Evolutionary conservation across 2,329 filamentous ascomycete species (phyloP).

Genomic region (Pyrenophora seminiperda): DNA sequence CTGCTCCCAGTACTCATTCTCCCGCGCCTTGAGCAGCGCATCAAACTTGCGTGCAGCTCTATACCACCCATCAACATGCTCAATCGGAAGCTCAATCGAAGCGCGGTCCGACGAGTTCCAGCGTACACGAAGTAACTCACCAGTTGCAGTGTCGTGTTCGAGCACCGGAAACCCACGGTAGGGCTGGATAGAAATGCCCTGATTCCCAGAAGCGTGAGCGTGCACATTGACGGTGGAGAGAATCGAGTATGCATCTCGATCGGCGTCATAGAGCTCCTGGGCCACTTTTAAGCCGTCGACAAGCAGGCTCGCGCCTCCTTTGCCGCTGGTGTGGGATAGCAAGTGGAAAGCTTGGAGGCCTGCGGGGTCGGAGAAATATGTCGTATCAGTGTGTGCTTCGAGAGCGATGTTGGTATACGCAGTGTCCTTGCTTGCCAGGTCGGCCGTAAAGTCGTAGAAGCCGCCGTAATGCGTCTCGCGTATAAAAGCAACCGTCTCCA

Average conservation of each 20-base stretch:
- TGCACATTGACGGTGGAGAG: constrained; percentile 66
- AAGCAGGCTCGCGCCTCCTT: constrained; percentile 78
- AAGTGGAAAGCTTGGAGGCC: constrained; percentile 93
- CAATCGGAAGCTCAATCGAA: constrained; percentile 62
- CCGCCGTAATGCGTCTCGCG: constrained; percentile 87
- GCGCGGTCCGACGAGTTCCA: constrained; percentile 96
- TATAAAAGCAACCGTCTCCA: constrained; percentile 84
- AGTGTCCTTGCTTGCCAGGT: constrained; percentile 85
- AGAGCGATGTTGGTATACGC: constrained; percentile 88
- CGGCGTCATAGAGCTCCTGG: constrained; percentile 59
- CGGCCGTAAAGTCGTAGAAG: constrained; percentile 86
- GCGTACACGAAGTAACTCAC: constrained; percentile 67
- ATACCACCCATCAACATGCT: constrained; percentile 71
- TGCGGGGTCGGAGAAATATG: constrained; percentile 91
- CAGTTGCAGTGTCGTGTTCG: constrained; percentile 57
- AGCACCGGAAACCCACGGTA: constrained; percentile 73
- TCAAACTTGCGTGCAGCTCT: constrained; percentile 76
- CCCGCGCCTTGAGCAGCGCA: constrained; percentile 66
- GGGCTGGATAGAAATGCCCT: constrained; percentile 79
- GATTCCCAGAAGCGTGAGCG: constrained; percentile 86
- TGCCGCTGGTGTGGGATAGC: constrained; percentile 73
- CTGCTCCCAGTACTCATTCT: constrained; percentile 79
- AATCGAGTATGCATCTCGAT: constrained; percentile 61
- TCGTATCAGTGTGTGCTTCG: constrained; percentile 88
- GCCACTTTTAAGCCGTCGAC: constrained; percentile 86